Evolutionary conservation across 257 asterid genomes (phyloP).

Genomic region (Solanum virginianum): DNA sequence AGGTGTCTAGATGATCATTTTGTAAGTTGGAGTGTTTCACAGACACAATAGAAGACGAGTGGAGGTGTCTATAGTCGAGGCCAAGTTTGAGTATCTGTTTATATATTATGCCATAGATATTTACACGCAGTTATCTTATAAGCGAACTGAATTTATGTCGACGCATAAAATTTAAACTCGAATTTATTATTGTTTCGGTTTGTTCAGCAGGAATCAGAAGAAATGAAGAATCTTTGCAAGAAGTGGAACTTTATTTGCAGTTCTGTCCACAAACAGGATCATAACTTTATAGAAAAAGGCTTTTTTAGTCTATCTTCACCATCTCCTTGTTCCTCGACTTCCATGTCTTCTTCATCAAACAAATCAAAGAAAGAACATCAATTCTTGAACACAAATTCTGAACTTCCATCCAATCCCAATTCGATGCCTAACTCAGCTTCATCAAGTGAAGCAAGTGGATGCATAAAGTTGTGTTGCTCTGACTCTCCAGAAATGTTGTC

Average conservation of each 20-base stretch:
- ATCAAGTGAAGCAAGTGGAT: constrained; percentile 71
- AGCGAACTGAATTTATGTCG: too few relatives aligned
- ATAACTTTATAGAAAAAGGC: constrained; percentile 35
- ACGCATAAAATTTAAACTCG: background rate
- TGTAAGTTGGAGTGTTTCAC: too few relatives aligned
- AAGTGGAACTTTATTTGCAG: constrained; percentile 56
- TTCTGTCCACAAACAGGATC: constrained; percentile 30
- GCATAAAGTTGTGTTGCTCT: constrained; percentile 2
- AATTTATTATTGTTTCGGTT: background rate
- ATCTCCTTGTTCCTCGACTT: constrained; percentile 64
- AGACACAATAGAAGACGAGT: too few relatives aligned
- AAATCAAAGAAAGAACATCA: constrained; percentile 21
- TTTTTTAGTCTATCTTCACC: constrained; percentile 20
- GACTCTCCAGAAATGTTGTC: background rate
- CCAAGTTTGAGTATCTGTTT: too few relatives aligned
- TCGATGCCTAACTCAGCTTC: constrained; percentile 95
- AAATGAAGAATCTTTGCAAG: constrained; percentile 23
- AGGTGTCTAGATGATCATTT: too few relatives aligned
- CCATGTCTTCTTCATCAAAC: constrained; percentile 47
- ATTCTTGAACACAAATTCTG: constrained; percentile 38
- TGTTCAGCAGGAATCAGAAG: constrained; percentile 20
- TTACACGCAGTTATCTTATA: background rate
- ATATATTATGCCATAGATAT: too few relatives aligned
- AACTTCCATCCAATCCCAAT: constrained; percentile 71
- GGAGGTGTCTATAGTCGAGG: too few relatives aligned